Base-by-base conservation (phyloP, 2,329 filamentous ascomycete genomes). In the Truncatella angustata region DNA sequence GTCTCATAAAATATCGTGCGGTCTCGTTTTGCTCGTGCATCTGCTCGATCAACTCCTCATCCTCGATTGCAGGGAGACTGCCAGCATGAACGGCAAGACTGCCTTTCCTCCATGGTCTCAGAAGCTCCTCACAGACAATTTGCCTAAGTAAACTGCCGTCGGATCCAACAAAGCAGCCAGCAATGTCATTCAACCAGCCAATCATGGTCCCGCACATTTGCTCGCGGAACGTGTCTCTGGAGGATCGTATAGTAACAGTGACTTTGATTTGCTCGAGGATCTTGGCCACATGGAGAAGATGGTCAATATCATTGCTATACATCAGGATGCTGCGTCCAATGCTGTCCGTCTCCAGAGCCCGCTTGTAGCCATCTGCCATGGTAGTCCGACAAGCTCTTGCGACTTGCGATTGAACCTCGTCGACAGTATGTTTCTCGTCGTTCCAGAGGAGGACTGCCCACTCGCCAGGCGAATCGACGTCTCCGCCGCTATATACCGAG, bases 131-230 rank as follows among this genome's bases (percentile, higher is more conserved):
- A 64, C 94, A 99, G 35, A 99, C 84, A 5, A 88, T 85, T 48
- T 84, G 86, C 34, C 91, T 83, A 39, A 99, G 75, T 16, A 97
- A 84, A 54, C 89, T 79, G 56, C 85, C 82, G 63, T 99, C 91
- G 28, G 84, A 77, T 1, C 90, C 91, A 43, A 96, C 88, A 49
- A 85, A 88, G 69, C 92, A 97, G 26, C 91, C 91, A 6, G 91
- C 84, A 62, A 99, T 95, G 69, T 99, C 95, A 49, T 86, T 82
- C 18, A 99, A 80, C 95, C 95, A 99, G 62, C 97, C 92, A 50
- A 99, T 88, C 55, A 99, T 93, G 14, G 91, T 91, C n/a, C 90
- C 91, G 62, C 92, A 97, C 95, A 99, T 99, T 67, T 97, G 90
- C 67, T 99, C 94, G 54, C 94, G 83, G 72, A 97, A 99, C 0